Evolutionary conservation across 2,329 filamentous ascomycete genomes (phyloP).

Genomic region (Fusarium sp.): DNA sequence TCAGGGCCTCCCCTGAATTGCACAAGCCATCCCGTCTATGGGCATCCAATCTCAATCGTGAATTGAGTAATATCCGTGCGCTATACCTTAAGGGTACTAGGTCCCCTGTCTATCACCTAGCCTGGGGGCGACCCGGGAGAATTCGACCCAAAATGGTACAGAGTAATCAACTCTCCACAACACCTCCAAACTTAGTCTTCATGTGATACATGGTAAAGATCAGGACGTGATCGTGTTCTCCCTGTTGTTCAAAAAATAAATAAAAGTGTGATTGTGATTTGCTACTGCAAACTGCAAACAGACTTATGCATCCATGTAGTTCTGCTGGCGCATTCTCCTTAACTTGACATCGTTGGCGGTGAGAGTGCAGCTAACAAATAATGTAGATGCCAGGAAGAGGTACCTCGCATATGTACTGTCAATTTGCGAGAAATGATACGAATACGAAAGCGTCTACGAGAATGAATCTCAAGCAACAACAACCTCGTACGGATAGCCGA

Average conservation of each 20-base stretch:
- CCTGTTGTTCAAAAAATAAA: not conserved
- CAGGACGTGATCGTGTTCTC: constrained; percentile 5
- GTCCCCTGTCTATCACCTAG: constrained; percentile 29
- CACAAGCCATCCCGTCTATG: constrained; percentile 34
- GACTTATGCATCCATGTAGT: constrained; percentile 9
- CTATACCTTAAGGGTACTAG: constrained; percentile 37
- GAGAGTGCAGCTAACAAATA: constrained; percentile 27
- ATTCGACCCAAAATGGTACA: constrained; percentile 10
- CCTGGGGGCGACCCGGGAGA: constrained; percentile 16
- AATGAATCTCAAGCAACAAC: not conserved
- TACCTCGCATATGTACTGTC: constrained; percentile 1
- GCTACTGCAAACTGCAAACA: not conserved
- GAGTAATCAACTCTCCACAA: constrained; percentile 14
- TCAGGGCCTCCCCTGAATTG: constrained; percentile 47
- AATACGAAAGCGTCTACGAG: constrained; percentile 49
- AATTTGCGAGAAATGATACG: constrained; percentile 42
- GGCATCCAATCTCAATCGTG: constrained; percentile 45
- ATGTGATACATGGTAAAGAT: constrained; percentile 1
- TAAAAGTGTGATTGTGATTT: not conserved
- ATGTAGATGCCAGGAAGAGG: constrained; percentile 20
- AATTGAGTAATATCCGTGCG: constrained; percentile 38
- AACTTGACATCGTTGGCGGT: constrained; percentile 31
- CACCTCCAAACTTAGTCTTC: not conserved
- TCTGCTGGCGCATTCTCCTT: constrained; percentile 1
- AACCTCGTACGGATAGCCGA: not conserved